Conservation (phyloP, 2,329 filamentous ascomycete genomes). For the Endoconidiophora laricicola region DNA sequence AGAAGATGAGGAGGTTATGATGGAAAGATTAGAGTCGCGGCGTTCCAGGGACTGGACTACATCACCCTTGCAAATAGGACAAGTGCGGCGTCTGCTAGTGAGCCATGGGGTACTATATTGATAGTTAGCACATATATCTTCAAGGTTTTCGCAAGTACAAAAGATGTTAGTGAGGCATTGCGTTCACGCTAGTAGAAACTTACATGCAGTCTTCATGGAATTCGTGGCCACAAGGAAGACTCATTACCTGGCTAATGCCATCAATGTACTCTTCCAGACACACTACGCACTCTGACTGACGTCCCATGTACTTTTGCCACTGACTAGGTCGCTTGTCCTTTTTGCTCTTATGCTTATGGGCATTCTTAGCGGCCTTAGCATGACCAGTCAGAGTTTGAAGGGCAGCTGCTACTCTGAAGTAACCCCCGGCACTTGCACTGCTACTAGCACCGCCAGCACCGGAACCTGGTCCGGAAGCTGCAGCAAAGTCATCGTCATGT, state of each 20-base stretch:
- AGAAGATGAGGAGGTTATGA: background rate
- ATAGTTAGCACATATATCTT: constrained; percentile 14
- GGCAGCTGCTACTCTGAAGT: background rate
- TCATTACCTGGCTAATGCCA: constrained; percentile 90
- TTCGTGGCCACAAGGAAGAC: constrained; percentile 89
- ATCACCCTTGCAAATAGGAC: constrained; percentile 95
- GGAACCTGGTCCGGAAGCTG: constrained; percentile 23
- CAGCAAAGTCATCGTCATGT: background rate
- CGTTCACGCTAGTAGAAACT: constrained; percentile 28
- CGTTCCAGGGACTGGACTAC: constrained; percentile 55
- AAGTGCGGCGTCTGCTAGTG: constrained; percentile 87
- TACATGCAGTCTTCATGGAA: constrained; percentile 98
- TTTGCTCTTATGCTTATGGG: background rate
- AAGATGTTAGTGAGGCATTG: background rate
- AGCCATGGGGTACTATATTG: constrained; percentile 73
- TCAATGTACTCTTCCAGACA: constrained; percentile 94
- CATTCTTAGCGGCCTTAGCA: constrained; percentile 27
- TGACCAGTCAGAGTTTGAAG: constrained; percentile 20
- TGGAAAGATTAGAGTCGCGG: background rate
- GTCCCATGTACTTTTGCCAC: constrained; percentile 51
- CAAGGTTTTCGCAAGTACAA: background rate
- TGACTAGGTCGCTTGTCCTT: constrained; percentile 22
- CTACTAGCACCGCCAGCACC: background rate
- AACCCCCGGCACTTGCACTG: background rate
- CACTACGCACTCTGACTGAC: constrained; percentile 79